Conservation (phyloP, 768 basidiomycete species). For the Russula lepida region DNA sequence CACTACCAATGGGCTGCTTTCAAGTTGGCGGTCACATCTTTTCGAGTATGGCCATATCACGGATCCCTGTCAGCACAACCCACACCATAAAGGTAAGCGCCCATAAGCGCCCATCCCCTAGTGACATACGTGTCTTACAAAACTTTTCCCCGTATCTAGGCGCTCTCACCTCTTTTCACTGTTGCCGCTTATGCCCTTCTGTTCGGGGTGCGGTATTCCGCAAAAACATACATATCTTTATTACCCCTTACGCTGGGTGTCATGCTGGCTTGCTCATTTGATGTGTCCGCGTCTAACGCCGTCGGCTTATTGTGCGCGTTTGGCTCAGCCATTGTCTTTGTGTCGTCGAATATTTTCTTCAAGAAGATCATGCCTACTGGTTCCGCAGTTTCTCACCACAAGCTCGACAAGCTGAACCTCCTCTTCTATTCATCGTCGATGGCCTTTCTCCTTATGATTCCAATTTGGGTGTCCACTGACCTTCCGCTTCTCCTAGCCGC, state of each 20-base stretch:
- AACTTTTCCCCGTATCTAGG: conserved; percentile 39
- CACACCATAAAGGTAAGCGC: conserved; percentile 92
- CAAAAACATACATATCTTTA: conserved; percentile 85
- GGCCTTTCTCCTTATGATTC: conserved; percentile 94
- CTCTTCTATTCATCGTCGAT: conserved; percentile 89
- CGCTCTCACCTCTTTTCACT: conserved; percentile 93
- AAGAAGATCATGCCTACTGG: conserved; percentile 88
- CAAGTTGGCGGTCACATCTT: conserved; percentile 98
- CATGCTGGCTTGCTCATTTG: conserved; percentile 95
- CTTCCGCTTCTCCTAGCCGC: conserved; percentile 55
- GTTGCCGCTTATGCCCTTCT: conserved; percentile 91
- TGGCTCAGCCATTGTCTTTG: conserved; percentile 93
- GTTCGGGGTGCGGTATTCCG: conserved; percentile 89
- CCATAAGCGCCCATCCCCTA: conserved; percentile 20
- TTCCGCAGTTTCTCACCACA: conserved; percentile 43
- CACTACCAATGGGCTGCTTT: conserved; percentile 93
- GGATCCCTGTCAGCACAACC: conserved; percentile 94
- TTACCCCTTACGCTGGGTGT: conserved; percentile 94
- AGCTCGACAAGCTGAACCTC: conserved; percentile 95
- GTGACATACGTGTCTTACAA: neutral
- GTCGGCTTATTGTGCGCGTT: conserved; percentile 91
- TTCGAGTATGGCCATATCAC: conserved; percentile 92
- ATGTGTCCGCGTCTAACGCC: conserved; percentile 78
- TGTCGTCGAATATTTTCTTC: conserved; percentile 97
- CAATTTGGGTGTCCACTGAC: conserved; percentile 89